Percentiles rank a stretch among this genome's conserved stretches.
phyloP scores from a whole-genome alignment of 2,329 filamentous ascomycete species.

The Cladosporium halotolerans region DNA sequence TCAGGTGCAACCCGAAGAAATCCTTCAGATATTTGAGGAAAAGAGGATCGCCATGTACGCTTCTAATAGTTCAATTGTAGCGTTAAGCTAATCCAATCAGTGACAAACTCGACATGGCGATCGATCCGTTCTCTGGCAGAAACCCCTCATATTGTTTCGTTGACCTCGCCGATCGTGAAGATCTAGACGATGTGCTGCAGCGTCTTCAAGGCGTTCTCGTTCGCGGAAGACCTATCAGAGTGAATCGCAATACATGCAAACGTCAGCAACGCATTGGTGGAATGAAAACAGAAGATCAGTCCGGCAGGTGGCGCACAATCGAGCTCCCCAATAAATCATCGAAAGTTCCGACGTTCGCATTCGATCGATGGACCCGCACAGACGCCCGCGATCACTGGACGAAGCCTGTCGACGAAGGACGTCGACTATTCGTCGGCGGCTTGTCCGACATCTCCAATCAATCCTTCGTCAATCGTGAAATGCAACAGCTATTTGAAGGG shows the following conservation, averaged over 20 bases:
- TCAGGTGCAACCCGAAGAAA: slow-evolving; percentile 41
- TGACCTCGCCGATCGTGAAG: slow-evolving; percentile 53
- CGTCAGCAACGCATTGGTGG: background rate
- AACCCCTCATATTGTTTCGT: slow-evolving; percentile 73
- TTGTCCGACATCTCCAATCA: slow-evolving; percentile 40
- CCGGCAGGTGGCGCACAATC: background rate
- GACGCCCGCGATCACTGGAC: slow-evolving; percentile 33
- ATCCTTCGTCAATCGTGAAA: slow-evolving; percentile 36
- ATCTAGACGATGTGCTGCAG: slow-evolving; percentile 53
- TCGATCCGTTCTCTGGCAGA: slow-evolving; percentile 60
- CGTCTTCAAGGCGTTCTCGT: slow-evolving; percentile 50
- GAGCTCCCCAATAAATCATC: background rate
- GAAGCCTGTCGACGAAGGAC: slow-evolving; percentile 30
- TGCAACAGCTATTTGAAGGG: slow-evolving; percentile 40
- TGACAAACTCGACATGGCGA: slow-evolving; percentile 60
- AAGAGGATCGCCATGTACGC: slow-evolving; percentile 28
- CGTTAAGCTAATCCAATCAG: slow-evolving; percentile 22
- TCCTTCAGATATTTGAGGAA: background rate
- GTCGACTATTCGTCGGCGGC: slow-evolving; percentile 43
- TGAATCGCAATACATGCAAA: slow-evolving; percentile 39
- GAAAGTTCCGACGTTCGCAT: slow-evolving; percentile 13
- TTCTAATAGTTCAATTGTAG: no score
- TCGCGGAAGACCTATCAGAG: slow-evolving; percentile 54
- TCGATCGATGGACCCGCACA: slow-evolving; percentile 40
- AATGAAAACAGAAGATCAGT: background rate